A percentile compares a stretch with the other conserved stretches of the same genome.
Conservation (phyloP, 1,284 basidiomycete genomes). For the Trichosporon faecale region DNA sequence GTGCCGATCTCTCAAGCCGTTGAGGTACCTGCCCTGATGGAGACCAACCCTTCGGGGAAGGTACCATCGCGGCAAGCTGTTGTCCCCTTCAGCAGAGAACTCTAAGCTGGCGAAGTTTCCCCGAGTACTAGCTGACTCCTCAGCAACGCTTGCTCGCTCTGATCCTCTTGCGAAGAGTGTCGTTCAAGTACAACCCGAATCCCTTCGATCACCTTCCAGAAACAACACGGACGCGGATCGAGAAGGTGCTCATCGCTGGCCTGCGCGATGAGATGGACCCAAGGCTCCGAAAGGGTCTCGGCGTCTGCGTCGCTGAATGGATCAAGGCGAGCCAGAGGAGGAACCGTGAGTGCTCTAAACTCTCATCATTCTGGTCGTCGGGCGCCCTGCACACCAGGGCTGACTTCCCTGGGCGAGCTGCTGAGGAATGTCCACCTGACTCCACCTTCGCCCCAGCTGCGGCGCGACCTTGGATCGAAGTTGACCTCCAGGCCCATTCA, state of each 20-base stretch:
- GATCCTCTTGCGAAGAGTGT: conserved; percentile 39
- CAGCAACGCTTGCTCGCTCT: conserved; percentile 44
- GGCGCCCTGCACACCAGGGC: background rate
- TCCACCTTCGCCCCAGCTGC: background rate
- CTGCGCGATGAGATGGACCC: conserved; percentile 47
- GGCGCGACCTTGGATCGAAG: no score
- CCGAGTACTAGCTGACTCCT: background rate
- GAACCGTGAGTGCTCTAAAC: conserved; percentile 33
- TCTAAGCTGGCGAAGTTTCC: no score
- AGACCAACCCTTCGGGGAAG: background rate
- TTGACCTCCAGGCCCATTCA: conserved; percentile 35
- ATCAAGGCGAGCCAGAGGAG: conserved; percentile 36
- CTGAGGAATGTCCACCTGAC: background rate
- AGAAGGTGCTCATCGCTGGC: conserved; percentile 42
- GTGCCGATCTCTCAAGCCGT: conserved; percentile 11
- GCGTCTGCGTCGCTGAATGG: conserved; percentile 42
- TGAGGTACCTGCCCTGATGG: background rate
- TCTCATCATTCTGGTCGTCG: background rate
- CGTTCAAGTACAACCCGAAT: conserved; percentile 35
- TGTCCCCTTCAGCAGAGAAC: background rate
- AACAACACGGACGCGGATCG: conserved; percentile 35
- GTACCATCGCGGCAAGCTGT: background rate
- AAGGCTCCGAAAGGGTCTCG: conserved; percentile 43
- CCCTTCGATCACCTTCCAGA: conserved; percentile 46
- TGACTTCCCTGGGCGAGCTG: background rate